A percentile compares a stretch with the other conserved stretches of the same genome.
Conservation (phyloP, 2,329 filamentous ascomycete species). For the Paecilomyces variotii region DNA sequence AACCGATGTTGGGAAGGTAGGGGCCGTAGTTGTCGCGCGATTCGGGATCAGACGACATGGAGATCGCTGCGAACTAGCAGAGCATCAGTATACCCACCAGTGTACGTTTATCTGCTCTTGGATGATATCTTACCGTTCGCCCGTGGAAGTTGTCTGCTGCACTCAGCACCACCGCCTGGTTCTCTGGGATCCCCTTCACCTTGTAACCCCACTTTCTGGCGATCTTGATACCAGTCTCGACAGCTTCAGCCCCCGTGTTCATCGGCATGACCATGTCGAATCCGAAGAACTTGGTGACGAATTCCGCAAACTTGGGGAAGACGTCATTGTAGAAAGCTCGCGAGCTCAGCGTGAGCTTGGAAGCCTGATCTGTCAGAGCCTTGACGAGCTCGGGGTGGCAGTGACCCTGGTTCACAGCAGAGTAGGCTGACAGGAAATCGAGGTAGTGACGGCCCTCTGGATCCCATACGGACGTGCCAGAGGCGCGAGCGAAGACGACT, state of each 20-base stretch:
- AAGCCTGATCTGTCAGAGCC: slow-evolving; percentile 80
- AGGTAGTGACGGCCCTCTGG: slow-evolving; percentile 93
- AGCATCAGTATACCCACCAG: background rate
- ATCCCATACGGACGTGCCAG: slow-evolving; percentile 89
- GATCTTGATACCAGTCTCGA: slow-evolving; percentile 93
- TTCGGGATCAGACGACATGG: slow-evolving; percentile 90
- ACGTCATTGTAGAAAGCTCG: slow-evolving; percentile 98
- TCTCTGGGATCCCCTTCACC: slow-evolving; percentile 78
- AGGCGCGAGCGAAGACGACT: slow-evolving; percentile 80
- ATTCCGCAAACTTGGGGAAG: slow-evolving; percentile 91
- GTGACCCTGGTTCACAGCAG: slow-evolving; percentile 95
- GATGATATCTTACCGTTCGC: slow-evolving; percentile 60
- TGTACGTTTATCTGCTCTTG: background rate
- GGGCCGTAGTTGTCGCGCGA: slow-evolving; percentile 96
- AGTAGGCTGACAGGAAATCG: slow-evolving; percentile 97
- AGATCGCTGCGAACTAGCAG: slow-evolving; percentile 78
- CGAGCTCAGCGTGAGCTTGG: slow-evolving; percentile 82
- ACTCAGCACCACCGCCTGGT: slow-evolving; percentile 76
- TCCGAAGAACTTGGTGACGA: slow-evolving; percentile 78
- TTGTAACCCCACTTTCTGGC: slow-evolving; percentile 98
- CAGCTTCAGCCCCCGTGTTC: slow-evolving; percentile 95
- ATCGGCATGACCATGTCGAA: slow-evolving; percentile 98
- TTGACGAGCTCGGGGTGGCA: slow-evolving; percentile 95
- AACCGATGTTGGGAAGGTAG: slow-evolving; percentile 82
- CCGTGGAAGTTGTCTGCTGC: slow-evolving; percentile 94